These are phyloP conservation scores for Ascosphaera apis DNA, from an alignment of 2,329 filamentous ascomycete species.

Conservation along the genomic window DNA sequence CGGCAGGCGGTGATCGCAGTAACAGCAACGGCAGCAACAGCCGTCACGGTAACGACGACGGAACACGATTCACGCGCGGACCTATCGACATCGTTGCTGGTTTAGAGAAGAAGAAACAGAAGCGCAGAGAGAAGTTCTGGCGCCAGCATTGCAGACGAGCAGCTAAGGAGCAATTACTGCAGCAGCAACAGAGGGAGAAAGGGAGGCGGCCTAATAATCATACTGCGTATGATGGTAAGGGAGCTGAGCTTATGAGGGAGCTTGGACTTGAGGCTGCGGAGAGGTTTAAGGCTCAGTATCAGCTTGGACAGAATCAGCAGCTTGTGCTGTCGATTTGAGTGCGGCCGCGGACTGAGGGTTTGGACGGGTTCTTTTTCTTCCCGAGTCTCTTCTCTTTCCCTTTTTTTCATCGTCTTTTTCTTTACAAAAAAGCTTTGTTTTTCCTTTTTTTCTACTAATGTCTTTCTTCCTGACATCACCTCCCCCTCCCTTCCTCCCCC, in stretches of 20 bases:
- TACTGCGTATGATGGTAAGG: conserved; percentile 67
- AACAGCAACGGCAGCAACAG: conserved; percentile 6
- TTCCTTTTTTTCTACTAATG: not conserved
- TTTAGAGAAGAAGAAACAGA: conserved; percentile 77
- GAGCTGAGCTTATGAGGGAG: conserved; percentile 81
- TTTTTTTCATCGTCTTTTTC: conserved; percentile 1
- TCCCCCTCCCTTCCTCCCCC: too few relatives aligned
- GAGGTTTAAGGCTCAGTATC: conserved; percentile 50
- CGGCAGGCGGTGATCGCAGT: conserved; percentile 5
- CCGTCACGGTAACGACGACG: conserved; percentile 7
- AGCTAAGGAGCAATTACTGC: conserved; percentile 41
- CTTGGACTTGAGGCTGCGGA: conserved; percentile 75
- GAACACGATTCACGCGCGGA: conserved; percentile 54
- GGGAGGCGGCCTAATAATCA: too few relatives aligned
- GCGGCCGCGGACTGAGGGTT: not conserved
- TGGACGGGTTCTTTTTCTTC: not conserved
- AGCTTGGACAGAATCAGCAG: conserved; percentile 24
- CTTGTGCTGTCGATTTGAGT: conserved; percentile 50
- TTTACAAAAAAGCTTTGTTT: conserved; percentile 1
- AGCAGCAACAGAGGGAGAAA: too few relatives aligned
- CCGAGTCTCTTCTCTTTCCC: not conserved
- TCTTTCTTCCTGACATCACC: too few relatives aligned
- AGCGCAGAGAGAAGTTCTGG: conserved; percentile 78
- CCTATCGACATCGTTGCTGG: conserved; percentile 96
- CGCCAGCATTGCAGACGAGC: conserved; percentile 74